A percentile compares a stretch with the other conserved stretches of the same genome.
These are phyloP conservation scores for Oidiodendron maius DNA, from an alignment of 495 filamentous ascomycete genomes.

Conservation along the genomic window DNA sequence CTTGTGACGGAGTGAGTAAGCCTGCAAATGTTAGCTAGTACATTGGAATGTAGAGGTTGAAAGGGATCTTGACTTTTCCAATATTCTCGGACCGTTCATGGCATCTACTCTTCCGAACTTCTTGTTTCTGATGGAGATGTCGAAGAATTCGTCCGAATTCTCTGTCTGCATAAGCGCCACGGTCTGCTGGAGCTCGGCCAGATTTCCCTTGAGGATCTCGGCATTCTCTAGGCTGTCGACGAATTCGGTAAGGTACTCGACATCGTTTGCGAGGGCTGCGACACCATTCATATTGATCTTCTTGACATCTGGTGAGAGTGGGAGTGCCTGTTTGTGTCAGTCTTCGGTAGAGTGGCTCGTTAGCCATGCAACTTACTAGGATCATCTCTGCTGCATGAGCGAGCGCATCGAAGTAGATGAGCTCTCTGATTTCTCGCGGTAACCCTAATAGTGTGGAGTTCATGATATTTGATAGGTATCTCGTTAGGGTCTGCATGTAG, in stretches of 20 bases:
- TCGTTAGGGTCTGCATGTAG: slow-evolving; percentile 90
- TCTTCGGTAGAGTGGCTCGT: neutral
- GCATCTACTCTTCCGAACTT: slow-evolving; percentile 93
- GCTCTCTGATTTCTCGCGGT: slow-evolving; percentile 89
- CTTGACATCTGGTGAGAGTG: slow-evolving; percentile 71
- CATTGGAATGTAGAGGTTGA: neutral
- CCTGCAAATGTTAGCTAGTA: slow-evolving; percentile 40
- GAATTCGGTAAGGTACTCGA: slow-evolving; percentile 75
- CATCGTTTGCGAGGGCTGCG: slow-evolving; percentile 71
- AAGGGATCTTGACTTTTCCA: slow-evolving; percentile 76
- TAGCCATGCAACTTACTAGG: slow-evolving; percentile 54
- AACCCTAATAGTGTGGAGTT: slow-evolving; percentile 84
- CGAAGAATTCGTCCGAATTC: slow-evolving; percentile 91
- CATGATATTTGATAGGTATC: slow-evolving; percentile 96
- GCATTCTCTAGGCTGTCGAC: slow-evolving; percentile 74
- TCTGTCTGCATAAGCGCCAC: slow-evolving; percentile 70
- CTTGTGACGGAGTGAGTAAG: slow-evolving; percentile 59
- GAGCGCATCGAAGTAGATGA: slow-evolving; percentile 96
- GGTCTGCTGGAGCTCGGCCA: slow-evolving; percentile 92
- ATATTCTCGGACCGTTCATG: slow-evolving; percentile 72
- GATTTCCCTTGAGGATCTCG: slow-evolving; percentile 71
- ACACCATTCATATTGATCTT: slow-evolving; percentile 86
- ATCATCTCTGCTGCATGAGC: slow-evolving; percentile 86
- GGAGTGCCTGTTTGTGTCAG: slow-evolving; percentile 52
- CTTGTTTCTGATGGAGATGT: slow-evolving; percentile 76